Base-by-base conservation (phyloP, 768 basidiomycete species). In the Filobasidium wieringae region DNA sequence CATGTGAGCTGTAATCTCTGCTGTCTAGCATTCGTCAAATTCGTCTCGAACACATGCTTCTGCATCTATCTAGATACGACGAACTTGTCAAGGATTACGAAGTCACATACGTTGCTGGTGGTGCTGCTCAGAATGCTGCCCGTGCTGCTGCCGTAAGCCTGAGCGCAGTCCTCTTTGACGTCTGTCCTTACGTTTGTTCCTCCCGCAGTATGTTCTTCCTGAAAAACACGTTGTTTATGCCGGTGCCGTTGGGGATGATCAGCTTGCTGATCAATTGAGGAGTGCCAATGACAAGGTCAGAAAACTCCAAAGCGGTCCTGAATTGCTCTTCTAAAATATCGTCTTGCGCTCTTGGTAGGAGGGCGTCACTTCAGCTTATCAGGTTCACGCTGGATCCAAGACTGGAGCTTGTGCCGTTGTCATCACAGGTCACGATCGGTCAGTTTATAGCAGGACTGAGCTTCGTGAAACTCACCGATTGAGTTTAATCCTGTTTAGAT, bases 321-420 rank as follows among this genome's bases (percentile, higher is more conserved):
- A 27, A 37, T 37, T 8, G 8, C 33, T 19, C 7, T 36, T 7
- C 24, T 5, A 37, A 26, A 19, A 55, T 29, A 36, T 56, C 17
- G 8, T 14, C 29, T 4, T 19, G 7, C 22, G 14, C 29, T 17
- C 15, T 14, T 22, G 29, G 17, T 83, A 84, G 51, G 95, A 96
- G 76, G 90, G 89, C 12, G 80, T 99, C 59, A 77, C 82, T 58
- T 80, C 91, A 63, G 86, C 85, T 3, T 99, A 97, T 76, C 85
- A 84, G 66, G 88, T 97, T 67, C 84, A 85, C 73, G 78, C 85
- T 62, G 86, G 84, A 58, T 83, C 84, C 71, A 83, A 88, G 76
- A 97, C 95, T 6, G 95, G 95, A 57, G 91, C 95, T 53, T 99
- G 95, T 71, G 93, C 88, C 15, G 95, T 97, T 63, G 75, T 99